Percentiles rank a stretch among this genome's conserved stretches.
phyloP scores from a whole-genome alignment of 495 filamentous ascomycete genomes.

The Annulohypoxylon moriforme region DNA sequence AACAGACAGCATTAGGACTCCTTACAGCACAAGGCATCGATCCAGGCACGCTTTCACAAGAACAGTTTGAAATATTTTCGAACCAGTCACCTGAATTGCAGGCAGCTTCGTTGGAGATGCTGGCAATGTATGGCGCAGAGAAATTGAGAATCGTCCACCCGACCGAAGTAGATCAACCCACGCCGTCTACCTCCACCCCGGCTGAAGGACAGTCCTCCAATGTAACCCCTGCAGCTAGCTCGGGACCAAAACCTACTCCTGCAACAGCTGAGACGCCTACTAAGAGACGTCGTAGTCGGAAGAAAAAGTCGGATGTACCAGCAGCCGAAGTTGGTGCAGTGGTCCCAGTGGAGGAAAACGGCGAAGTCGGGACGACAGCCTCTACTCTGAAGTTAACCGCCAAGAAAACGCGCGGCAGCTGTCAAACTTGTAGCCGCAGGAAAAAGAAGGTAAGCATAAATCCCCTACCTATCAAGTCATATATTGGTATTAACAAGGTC shows the following conservation, averaged over 20 bases:
- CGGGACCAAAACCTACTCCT: constrained; percentile 9
- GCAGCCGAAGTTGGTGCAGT: constrained; percentile 28
- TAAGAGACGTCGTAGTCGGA: constrained; percentile 34
- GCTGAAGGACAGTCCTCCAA: constrained; percentile 12
- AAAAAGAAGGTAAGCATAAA: constrained; percentile 43
- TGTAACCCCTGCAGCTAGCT: constrained; percentile 17
- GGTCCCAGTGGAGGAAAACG: constrained; percentile 29
- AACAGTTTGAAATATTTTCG: constrained; percentile 64
- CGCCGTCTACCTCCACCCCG: constrained; percentile 42
- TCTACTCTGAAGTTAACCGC: constrained; percentile 35
- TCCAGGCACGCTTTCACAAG: constrained; percentile 54
- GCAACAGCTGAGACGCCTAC: constrained; percentile 29
- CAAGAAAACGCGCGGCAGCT: constrained; percentile 51
- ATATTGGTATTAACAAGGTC: constrained; percentile 11
- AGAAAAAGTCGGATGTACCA: constrained; percentile 44
- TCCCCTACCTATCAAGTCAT: not conserved
- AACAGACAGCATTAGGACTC: constrained; percentile 54
- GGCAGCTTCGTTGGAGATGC: constrained; percentile 57
- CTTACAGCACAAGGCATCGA: constrained; percentile 52
- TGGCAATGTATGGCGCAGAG: constrained; percentile 58
- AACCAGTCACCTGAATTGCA: constrained; percentile 62
- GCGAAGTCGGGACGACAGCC: constrained; percentile 41
- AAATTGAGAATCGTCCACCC: constrained; percentile 60
- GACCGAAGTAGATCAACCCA: constrained; percentile 42
- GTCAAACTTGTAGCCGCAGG: constrained; percentile 52